Evolutionary conservation across 768 basidiomycete genomes (phyloP), one percentile per base, ranked within the genome.

Genomic region (Suillus sp.): DNA sequence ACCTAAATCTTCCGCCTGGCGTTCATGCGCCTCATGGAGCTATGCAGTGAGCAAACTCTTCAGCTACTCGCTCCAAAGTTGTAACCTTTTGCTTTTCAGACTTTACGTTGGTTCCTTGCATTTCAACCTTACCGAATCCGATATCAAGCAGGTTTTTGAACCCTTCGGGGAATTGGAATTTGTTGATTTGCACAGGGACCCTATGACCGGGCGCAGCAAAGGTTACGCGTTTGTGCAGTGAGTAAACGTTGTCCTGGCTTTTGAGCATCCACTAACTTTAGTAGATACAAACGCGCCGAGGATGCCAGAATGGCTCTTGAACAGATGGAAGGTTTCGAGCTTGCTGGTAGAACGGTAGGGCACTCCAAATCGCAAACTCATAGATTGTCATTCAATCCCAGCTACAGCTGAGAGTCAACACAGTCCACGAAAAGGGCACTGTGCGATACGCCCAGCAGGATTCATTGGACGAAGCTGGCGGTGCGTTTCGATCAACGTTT

Each of bases 91-190:
- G 54, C 57, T 54, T 32, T 53, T 66, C 68, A 95, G 96, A 76
- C 86, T 99, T 75, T 99, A 97, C 75, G 95, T 99, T 76, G 95
- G 95, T 63, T 96, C 95, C 65, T 81, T 99, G 53, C 94, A 98
- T 78, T 97, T 96, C 83, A 96, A 95, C 77, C 89, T 99, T 65
- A 93, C 94, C 61, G 93, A 97, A 79, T 90, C 93, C 69, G 96
- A 99, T 81, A 91, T 99, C 80, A 93, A 91, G 78, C 95, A 98
- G 86, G 96, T 99, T 69, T 99, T 99, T 77, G 95, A 97, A 74
- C 95, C 96, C 11, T 99, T 99, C 76, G 97, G 97, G 70, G 93
- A 96, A 79, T 84, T 99, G 69, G 96, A 96, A 78, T 96, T 96
- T 80, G 95, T 99, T 75, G 96, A 99, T 83, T 85, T 99, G 72